Percentiles rank a stretch among this genome's conserved stretches.
Conservation (phyloP, 148 eudicot genomes). For the Silene latifolia region DNA sequence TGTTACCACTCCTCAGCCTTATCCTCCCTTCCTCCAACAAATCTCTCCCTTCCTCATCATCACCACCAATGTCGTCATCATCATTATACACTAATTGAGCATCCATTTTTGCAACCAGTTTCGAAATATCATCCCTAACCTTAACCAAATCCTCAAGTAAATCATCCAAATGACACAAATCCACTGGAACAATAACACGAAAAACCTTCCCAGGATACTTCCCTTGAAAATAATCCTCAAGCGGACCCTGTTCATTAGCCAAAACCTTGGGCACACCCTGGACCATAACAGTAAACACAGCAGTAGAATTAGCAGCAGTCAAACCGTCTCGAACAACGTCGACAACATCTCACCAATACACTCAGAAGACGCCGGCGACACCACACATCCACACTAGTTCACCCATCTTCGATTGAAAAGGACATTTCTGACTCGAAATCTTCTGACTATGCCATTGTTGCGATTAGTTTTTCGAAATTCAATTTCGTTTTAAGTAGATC, state of each 20-base stretch:
- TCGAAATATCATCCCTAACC: constrained; percentile 70
- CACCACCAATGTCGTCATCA: constrained; percentile 11
- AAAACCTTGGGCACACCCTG: constrained; percentile 71
- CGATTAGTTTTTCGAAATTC: too few species aligned
- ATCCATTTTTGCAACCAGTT: constrained; percentile 65
- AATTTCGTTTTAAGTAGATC: too few species aligned
- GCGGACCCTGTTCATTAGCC: constrained; percentile 56
- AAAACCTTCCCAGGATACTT: constrained; percentile 84
- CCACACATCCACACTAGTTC: too few species aligned
- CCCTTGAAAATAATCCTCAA: constrained; percentile 68
- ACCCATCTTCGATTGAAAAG: too few species aligned
- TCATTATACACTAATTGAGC: constrained; percentile 32
- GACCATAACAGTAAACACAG: constrained; percentile 76
- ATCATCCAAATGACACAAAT: constrained; percentile 85
- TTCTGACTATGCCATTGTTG: too few species aligned
- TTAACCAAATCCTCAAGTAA: constrained; percentile 66
- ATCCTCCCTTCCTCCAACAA: constrained; percentile 21
- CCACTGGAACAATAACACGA: constrained; percentile 80
- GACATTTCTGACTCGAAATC: too few species aligned
- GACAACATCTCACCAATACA: too few species aligned
- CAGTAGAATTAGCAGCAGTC: constrained; percentile 52
- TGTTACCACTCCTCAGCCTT: constrained; percentile 16
- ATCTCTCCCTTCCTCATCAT: constrained; percentile 24
- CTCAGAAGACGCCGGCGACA: too few species aligned
- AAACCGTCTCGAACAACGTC: constrained; percentile 75